A percentile compares a stretch with the other conserved stretches of the same genome.
phyloP scores from a whole-genome alignment of 352 stramenopile species.

The Phytophthora nicotianae region DNA sequence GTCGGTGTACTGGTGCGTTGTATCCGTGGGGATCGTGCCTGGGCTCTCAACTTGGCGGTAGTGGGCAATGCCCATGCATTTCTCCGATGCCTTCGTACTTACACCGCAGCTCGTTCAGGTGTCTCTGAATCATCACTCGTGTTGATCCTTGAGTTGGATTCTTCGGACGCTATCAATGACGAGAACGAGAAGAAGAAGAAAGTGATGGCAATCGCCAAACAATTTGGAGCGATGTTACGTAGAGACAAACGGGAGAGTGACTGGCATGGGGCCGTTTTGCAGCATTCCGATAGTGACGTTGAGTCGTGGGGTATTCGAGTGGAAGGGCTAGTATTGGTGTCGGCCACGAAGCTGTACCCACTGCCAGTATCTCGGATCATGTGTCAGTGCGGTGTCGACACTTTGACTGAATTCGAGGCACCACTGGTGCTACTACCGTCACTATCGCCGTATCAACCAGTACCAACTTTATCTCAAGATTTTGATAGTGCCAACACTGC shows the following conservation, averaged over 20 bases:
- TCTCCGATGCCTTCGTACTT: constrained; percentile 15
- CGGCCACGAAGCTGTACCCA: constrained; percentile 27
- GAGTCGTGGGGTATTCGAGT: constrained; percentile 40
- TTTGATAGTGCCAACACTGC: not conserved
- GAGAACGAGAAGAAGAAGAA: constrained; percentile 14
- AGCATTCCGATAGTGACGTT: constrained; percentile 7
- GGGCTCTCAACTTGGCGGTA: constrained; percentile 32
- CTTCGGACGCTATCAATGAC: constrained; percentile 5
- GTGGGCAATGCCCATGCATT: constrained; percentile 22
- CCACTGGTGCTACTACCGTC: constrained; percentile 34
- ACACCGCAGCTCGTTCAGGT: constrained; percentile 1
- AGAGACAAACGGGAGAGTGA: not conserved
- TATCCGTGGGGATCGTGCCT: constrained; percentile 25
- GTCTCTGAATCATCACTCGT: constrained; percentile 9
- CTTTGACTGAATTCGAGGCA: not conserved
- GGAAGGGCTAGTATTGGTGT: constrained; percentile 42
- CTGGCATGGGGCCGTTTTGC: constrained; percentile 29
- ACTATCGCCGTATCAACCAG: constrained; percentile 26
- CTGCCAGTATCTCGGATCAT: constrained; percentile 45
- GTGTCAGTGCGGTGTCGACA: constrained; percentile 17
- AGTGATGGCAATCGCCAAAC: constrained; percentile 6
- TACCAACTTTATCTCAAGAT: constrained; percentile 4
- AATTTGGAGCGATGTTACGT: not conserved
- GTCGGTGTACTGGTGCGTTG: constrained; percentile 30
- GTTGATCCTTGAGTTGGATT: constrained; percentile 28